A percentile compares a stretch with the other conserved stretches of the same genome.
Evolutionary conservation across 768 basidiomycete species (phyloP).

Genomic region (Boletus edulis): DNA sequence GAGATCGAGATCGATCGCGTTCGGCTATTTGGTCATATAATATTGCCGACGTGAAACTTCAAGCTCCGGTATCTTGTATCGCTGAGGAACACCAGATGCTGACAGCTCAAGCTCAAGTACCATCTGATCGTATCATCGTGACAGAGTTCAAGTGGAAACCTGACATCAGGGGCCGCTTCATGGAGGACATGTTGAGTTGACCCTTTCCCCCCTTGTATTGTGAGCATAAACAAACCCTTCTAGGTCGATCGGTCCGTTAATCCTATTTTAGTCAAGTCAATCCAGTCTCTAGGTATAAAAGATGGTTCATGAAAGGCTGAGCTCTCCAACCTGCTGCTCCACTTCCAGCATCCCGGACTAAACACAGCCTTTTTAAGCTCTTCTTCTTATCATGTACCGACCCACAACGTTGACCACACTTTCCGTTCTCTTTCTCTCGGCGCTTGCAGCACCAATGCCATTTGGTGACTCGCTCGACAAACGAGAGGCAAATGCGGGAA

Average conservation of each 20-base stretch:
- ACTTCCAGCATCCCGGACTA: neutral
- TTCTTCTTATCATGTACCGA: constrained; percentile 11
- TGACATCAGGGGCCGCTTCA: no score
- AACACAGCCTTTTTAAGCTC: neutral
- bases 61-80: no score
- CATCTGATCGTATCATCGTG: no score
- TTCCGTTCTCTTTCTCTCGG: constrained; percentile 39
- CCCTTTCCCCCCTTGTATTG: neutral
- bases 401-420: constrained; percentile 33
- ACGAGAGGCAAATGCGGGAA: constrained; percentile 45
- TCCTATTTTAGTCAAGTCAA: constrained; percentile 7
- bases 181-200: neutral
- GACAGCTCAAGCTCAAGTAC: no score
- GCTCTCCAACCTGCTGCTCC: neutral
- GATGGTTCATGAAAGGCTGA: neutral
- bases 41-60: no score
- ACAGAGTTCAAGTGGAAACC: no score
- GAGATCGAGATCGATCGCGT: no score
- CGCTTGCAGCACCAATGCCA: constrained; percentile 36
- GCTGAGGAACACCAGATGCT: no score
- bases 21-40: no score
- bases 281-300: constrained; percentile 20
- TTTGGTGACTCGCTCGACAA: constrained; percentile 39
- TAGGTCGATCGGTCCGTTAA: constrained; percentile 2
- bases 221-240: constrained; percentile 5